These are phyloP conservation scores for Neophaeococcomyces aloes DNA, from an alignment of 2,329 filamentous ascomycete genomes.

Conservation along the genomic window DNA sequence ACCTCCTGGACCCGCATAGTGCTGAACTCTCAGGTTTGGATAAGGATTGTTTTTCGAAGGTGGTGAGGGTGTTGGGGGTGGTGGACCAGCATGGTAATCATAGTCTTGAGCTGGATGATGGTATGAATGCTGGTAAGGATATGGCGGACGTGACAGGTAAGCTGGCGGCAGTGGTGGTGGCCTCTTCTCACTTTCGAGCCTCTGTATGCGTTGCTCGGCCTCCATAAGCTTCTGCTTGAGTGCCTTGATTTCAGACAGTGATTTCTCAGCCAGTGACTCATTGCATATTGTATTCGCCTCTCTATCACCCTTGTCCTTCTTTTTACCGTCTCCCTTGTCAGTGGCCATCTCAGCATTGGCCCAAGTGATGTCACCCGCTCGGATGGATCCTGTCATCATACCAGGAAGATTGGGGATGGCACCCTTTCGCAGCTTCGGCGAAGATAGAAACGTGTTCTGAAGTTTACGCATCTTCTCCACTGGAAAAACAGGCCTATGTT, in stretches of 20 bases:
- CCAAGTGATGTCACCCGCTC: not conserved
- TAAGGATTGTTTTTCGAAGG: not conserved
- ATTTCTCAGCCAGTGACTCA: not conserved
- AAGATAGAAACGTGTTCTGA: not conserved
- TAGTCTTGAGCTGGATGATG: not conserved
- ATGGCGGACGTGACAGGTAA: not conserved
- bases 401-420: slow-evolving; percentile 5
- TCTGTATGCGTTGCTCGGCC: slow-evolving; percentile 14
- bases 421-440: not conserved
- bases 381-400: slow-evolving; percentile 10
- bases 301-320: not conserved
- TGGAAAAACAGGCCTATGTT: not conserved
- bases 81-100: not conserved
- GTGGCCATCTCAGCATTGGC: not conserved
- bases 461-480: not conserved
- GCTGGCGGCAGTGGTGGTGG: not conserved
- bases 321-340: not conserved
- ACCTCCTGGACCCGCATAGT: not conserved
- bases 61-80: not conserved
- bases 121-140: not conserved
- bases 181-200: slow-evolving; percentile 14
- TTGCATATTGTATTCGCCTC: not conserved
- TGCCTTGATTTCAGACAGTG: slow-evolving; percentile 11
- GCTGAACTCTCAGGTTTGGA: not conserved
- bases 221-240: slow-evolving; percentile 13